Evolutionary conservation across 2,329 filamentous ascomycete species (phyloP).

Genomic region (Aspergillus pseudoglaucus): DNA sequence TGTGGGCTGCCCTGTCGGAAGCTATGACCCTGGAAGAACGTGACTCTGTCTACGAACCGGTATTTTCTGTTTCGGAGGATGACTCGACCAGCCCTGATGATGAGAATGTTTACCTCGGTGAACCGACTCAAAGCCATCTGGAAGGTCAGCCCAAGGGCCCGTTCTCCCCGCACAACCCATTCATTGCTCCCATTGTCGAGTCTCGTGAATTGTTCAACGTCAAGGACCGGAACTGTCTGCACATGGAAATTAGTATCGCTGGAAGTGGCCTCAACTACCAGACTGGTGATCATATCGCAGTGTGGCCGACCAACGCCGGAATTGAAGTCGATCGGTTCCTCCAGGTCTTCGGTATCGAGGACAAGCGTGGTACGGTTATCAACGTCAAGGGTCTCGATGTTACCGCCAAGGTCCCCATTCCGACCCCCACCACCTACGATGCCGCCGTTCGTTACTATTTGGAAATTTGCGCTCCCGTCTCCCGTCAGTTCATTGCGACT

Average conservation of each 20-base stretch:
- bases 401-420: slow-evolving; percentile 95
- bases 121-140: slow-evolving; percentile 93
- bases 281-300: slow-evolving; percentile 91
- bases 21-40: slow-evolving; percentile 89
- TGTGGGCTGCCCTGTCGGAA: slow-evolving; percentile 82
- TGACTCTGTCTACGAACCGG: slow-evolving; percentile 90
- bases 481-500: slow-evolving; percentile 85
- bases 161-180: slow-evolving; percentile 94
- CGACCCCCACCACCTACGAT: slow-evolving; percentile 93
- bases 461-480: slow-evolving; percentile 91
- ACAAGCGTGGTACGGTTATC: slow-evolving; percentile 76
- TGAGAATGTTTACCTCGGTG: slow-evolving; percentile 82
- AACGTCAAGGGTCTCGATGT: slow-evolving; percentile 86
- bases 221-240: slow-evolving; percentile 88
- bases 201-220: slow-evolving; percentile 86
- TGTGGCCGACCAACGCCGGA: slow-evolving; percentile 95
- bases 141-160: slow-evolving; percentile 77
- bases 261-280: slow-evolving; percentile 88
- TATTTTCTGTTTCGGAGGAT: slow-evolving; percentile 74
- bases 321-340: slow-evolving; percentile 88
- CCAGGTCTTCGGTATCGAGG: slow-evolving; percentile 64
- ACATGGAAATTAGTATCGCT: slow-evolving; percentile 89
- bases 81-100: slow-evolving; percentile 68
- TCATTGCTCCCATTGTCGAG: slow-evolving; percentile 85
- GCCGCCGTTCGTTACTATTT: slow-evolving; percentile 90